Base-by-base conservation (phyloP, 2,329 filamentous ascomycete species). In the Pseudogymnoascus sp. region DNA sequence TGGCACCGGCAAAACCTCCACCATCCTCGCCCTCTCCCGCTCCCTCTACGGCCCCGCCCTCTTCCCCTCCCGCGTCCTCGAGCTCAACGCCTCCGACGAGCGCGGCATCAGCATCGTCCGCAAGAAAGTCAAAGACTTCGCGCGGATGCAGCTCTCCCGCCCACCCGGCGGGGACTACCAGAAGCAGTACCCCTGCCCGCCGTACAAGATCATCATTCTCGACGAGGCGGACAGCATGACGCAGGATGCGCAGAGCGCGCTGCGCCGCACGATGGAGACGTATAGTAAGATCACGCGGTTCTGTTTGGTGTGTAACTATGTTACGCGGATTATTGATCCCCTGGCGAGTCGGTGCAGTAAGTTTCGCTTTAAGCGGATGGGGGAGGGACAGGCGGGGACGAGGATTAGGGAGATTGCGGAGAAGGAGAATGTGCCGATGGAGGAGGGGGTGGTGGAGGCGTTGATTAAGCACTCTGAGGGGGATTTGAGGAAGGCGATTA, bases 221-320 rank as follows among this genome's bases (percentile, higher is more conserved):
- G 94, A 99, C 76, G 94, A 99, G 78, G 94, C 94, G 68, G 94
- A 99, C 74, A 94, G 89, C 68, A 97, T 99, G 93, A 99, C 94
- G 39, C 93, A 97, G 75, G 95, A 99, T 77, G 94, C 94, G 10
- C 94, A 99, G 79, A 90, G 87, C 64, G 94, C 95, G 4, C 80
- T 99, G 63, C 84, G 94, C 67, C 84, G 95, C 61, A 99, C 94
- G 1, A 99, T 99, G 94, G 94, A 99, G 78, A 96, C 92, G 51
- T 97, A 97, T 76, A 90, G 85, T 74, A 92, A 92, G 71, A 97
- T 97, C 76, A 99, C 94, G 2, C 84, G 94, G 12, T 99, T 99
- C 76, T 97, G 94, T 73, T 81, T 99, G 42, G 93, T 97, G 63
- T 99, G 95, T 78, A 99, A 99, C 77, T 99, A 99, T 71, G 94